A percentile compares a stretch with the other conserved stretches of the same genome.
These are phyloP conservation scores for Hibiscus trionum DNA, from an alignment of 345 rosid species.

Conservation along the genomic window DNA sequence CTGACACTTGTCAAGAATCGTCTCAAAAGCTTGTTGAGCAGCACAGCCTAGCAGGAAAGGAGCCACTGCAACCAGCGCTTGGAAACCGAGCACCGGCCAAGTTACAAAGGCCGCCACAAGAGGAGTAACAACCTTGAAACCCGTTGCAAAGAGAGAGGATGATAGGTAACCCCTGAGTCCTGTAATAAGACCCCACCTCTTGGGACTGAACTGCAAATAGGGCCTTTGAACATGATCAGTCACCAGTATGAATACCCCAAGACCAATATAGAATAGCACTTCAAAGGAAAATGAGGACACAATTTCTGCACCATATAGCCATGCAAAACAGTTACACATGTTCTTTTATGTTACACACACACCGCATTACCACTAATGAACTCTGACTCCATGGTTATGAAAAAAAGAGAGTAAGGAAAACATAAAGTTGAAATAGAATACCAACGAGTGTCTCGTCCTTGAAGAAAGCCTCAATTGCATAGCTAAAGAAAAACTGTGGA, in stretches of 20 bases:
- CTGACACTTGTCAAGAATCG: slow-evolving; percentile 35
- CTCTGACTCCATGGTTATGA: background rate
- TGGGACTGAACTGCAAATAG: slow-evolving; percentile 68
- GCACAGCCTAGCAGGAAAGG: slow-evolving; percentile 71
- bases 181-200: slow-evolving; percentile 83
- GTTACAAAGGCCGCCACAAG: slow-evolving; percentile 44
- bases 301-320: slow-evolving; percentile 43
- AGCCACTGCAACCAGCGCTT: slow-evolving; percentile 53
- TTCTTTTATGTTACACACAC: background rate
- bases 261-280: slow-evolving; percentile 61
- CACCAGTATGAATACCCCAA: slow-evolving; percentile 52
- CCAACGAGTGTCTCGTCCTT: slow-evolving; percentile 49
- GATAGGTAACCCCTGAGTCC: slow-evolving; percentile 70
- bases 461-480: slow-evolving; percentile 40
- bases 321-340: background rate
- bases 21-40: slow-evolving; percentile 60
- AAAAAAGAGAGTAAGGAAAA: background rate
- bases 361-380: background rate
- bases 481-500: slow-evolving; percentile 64
- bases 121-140: slow-evolving; percentile 58
- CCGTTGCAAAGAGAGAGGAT: slow-evolving; percentile 54
- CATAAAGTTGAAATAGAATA: slow-evolving; percentile 6
- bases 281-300: slow-evolving; percentile 50
- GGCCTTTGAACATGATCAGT: slow-evolving; percentile 70
- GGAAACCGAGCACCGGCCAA: slow-evolving; percentile 68